Conservation (phyloP, 169 alveolate genomes). For the Plasmodium knowlesi region DNA sequence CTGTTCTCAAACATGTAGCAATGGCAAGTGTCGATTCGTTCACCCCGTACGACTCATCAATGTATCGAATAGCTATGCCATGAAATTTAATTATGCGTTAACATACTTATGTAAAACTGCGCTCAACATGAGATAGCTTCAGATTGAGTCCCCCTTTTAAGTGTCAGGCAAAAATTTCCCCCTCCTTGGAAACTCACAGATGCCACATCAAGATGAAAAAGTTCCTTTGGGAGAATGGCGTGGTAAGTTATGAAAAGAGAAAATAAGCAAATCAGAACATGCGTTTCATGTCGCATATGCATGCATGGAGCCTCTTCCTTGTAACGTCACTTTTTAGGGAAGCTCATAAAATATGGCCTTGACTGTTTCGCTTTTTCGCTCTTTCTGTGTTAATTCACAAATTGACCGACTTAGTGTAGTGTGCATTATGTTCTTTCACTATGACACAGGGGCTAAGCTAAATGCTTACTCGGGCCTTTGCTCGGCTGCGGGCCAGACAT, state of each 20-base stretch:
- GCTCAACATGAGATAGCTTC: neutral
- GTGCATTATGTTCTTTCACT: neutral
- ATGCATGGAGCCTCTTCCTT: neutral
- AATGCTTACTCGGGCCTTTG: neutral
- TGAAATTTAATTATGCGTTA: neutral
- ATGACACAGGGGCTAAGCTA: neutral
- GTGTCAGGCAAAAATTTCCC: neutral
- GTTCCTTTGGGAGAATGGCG: conserved; percentile 50
- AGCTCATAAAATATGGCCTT: neutral
- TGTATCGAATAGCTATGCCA: neutral
- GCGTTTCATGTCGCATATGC: neutral
- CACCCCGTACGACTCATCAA: neutral
- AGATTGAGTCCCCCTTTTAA: neutral
- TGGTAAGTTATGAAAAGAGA: conserved; percentile 22
- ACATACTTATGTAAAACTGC: neutral
- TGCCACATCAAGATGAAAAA: conserved; percentile 28
- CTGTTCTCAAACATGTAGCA: neutral
- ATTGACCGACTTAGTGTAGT: neutral
- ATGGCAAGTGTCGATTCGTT: neutral
- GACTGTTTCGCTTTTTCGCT: neutral
- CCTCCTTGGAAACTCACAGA: neutral
- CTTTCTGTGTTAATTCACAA: neutral
- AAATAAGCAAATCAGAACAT: neutral
- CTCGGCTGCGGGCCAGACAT: neutral
- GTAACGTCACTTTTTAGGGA: neutral